Percentiles rank a stretch among this genome's conserved stretches.
phyloP scores from a whole-genome alignment of 140 eudicot genomes.

The Ambrosia hybrid region DNA sequence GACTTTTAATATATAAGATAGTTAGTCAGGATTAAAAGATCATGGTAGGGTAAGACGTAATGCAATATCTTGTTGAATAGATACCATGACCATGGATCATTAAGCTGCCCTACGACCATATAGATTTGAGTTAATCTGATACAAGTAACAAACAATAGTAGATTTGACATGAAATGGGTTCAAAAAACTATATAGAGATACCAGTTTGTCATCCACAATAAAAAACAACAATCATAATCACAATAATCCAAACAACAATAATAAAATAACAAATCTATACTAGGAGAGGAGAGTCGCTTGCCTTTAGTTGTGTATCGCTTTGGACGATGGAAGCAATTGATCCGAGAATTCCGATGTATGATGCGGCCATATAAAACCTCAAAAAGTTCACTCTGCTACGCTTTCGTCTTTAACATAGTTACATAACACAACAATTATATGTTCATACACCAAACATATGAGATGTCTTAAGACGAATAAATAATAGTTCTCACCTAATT shows the following conservation, averaged over 20 bases:
- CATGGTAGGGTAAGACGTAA: not conserved
- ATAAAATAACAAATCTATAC: not conserved
- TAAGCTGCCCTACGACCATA: not conserved
- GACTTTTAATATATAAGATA: not conserved
- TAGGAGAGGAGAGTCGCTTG: not conserved
- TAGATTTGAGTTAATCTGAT: no score
- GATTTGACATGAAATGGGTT: not conserved
- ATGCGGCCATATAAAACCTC: slow-evolving; percentile 50
- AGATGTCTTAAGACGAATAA: not conserved
- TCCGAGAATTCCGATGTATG: slow-evolving; percentile 45
- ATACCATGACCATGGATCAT: not conserved
- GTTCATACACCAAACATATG: not conserved
- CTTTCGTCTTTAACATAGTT: slow-evolving; percentile 47
- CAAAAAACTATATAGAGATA: not conserved
- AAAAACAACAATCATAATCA: not conserved
- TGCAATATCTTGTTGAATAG: slow-evolving; percentile 9
- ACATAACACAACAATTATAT: not conserved
- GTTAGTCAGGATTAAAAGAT: not conserved
- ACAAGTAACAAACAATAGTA: no score
- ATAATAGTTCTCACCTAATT: slow-evolving; percentile 43
- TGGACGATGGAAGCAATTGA: slow-evolving; percentile 34
- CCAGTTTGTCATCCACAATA: not conserved
- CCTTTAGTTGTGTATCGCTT: slow-evolving; percentile 41
- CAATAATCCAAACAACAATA: not conserved
- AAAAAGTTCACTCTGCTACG: slow-evolving; percentile 51